Conservation (phyloP, 345 rosid species). For the Citrus hindsii region DNA sequence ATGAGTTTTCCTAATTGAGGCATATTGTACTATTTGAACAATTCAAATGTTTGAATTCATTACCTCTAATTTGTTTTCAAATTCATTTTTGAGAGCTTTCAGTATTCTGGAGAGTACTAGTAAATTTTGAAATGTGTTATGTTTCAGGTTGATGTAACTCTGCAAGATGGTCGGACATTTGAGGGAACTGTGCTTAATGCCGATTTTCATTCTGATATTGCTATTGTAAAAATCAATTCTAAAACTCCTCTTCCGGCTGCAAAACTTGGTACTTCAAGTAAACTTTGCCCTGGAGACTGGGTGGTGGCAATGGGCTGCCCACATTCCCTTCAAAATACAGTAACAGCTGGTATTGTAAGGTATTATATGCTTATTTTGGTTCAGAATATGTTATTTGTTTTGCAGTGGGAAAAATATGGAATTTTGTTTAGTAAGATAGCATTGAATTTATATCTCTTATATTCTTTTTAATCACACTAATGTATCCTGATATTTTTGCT, state of each 20-base stretch:
- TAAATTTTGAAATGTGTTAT: background rate
- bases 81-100: background rate
- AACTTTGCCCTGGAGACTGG: constrained; percentile 97
- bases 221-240: constrained; percentile 80
- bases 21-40: background rate
- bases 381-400: background rate
- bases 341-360: constrained; percentile 97
- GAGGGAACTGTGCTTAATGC: constrained; percentile 75
- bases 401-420: background rate
- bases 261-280: constrained; percentile 77
- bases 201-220: constrained; percentile 93
- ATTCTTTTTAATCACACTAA: background rate
- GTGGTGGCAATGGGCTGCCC: constrained; percentile 93
- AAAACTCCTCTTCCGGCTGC: constrained; percentile 79
- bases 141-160: constrained; percentile 80
- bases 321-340: constrained; percentile 86
- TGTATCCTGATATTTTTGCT: background rate
- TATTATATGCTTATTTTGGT: constrained; percentile 13
- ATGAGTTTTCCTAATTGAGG: background rate
- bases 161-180: constrained; percentile 93
- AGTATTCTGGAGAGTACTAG: background rate
- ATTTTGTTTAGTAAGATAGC: background rate
- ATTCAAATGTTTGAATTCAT: background rate
- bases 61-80: background rate
- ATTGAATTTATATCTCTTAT: background rate